Conservation (phyloP, 495 filamentous ascomycete species). For the Parachaetomium inaequale region DNA sequence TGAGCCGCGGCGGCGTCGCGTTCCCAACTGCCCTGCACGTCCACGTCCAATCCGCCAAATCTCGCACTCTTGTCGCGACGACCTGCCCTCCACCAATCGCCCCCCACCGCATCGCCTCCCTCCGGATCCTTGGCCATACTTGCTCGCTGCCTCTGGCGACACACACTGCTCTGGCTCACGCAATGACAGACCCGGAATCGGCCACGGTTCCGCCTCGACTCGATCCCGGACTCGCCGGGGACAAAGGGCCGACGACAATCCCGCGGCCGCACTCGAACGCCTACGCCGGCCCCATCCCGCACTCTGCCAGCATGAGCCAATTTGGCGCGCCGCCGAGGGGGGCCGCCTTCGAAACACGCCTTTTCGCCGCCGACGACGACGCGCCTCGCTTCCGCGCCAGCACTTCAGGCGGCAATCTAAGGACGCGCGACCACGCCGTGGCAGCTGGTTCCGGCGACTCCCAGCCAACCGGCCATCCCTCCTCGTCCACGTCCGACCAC, state of each 20-base stretch:
- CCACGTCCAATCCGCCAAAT: slow-evolving; percentile 23
- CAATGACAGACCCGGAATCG: slow-evolving; percentile 30
- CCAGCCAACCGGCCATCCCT: slow-evolving; percentile 8
- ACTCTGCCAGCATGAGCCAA: slow-evolving; percentile 17
- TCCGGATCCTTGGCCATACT: slow-evolving; percentile 6
- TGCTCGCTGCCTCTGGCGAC: slow-evolving; percentile 2
- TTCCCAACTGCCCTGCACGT: slow-evolving; percentile 25
- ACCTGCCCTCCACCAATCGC: slow-evolving; percentile 14
- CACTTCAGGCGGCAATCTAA: slow-evolving; percentile 9
- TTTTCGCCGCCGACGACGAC: slow-evolving; percentile 15
- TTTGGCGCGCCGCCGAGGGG: slow-evolving; percentile 5
- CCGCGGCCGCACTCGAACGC: slow-evolving; percentile 21
- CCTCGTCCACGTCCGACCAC: slow-evolving; percentile 4
- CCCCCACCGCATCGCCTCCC: slow-evolving; percentile 15
- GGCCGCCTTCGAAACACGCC: slow-evolving; percentile 7
- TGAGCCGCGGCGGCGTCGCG: slow-evolving; percentile 34
- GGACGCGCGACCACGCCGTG: slow-evolving; percentile 21
- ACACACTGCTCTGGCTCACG: slow-evolving; percentile 6
- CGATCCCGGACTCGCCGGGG: slow-evolving; percentile 26
- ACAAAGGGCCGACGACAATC: slow-evolving; percentile 25
- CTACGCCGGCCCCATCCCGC: slow-evolving; percentile 9
- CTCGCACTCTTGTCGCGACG: slow-evolving; percentile 28
- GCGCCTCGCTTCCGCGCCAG: slow-evolving; percentile 20
- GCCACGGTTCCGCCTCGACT: slow-evolving; percentile 26
- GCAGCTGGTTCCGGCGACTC: slow-evolving; percentile 5